A percentile compares a stretch with the other conserved stretches of the same genome.
These are phyloP conservation scores for Suhomyces kunorum DNA, from an alignment of 1,139 yeast species.

Conservation along the genomic window DNA sequence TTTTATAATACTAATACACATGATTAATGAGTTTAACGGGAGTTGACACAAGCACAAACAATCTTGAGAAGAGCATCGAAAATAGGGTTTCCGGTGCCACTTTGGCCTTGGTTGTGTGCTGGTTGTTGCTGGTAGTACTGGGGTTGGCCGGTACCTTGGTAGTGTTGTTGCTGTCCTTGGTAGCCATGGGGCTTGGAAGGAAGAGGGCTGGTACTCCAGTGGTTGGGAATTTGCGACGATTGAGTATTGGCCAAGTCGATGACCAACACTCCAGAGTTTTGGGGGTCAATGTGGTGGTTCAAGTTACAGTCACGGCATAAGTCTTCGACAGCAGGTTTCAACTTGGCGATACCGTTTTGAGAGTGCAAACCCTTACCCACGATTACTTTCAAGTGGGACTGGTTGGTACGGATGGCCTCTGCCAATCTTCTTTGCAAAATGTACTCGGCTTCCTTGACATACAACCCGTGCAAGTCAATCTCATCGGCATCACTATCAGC, in stretches of 20 bases:
- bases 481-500: slow-evolving; percentile 82
- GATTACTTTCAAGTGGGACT: slow-evolving; percentile 61
- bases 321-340: slow-evolving; percentile 85
- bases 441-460: slow-evolving; percentile 83
- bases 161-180: slow-evolving; percentile 33
- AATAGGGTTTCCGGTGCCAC: slow-evolving; percentile 33
- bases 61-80: slow-evolving; percentile 34
- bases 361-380: slow-evolving; percentile 97
- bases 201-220: slow-evolving; percentile 41
- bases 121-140: slow-evolving; percentile 26
- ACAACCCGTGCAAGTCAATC: slow-evolving; percentile 90
- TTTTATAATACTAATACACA: slow-evolving; percentile 12
- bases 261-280: slow-evolving; percentile 78
- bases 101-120: slow-evolving; percentile 27
- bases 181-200: slow-evolving; percentile 32
- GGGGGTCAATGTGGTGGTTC: slow-evolving; percentile 59
- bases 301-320: slow-evolving; percentile 68
- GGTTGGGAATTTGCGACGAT: slow-evolving; percentile 49
- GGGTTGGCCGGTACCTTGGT: slow-evolving; percentile 17
- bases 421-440: slow-evolving; percentile 71
- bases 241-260: slow-evolving; percentile 54
- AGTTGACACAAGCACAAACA: slow-evolving; percentile 36
- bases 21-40: slow-evolving; percentile 7
- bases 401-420: slow-evolving; percentile 63
- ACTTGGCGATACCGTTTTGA: slow-evolving; percentile 74